Conservation (phyloP, 805 yeast genomes). For the Komagataella kurtzmanii region DNA sequence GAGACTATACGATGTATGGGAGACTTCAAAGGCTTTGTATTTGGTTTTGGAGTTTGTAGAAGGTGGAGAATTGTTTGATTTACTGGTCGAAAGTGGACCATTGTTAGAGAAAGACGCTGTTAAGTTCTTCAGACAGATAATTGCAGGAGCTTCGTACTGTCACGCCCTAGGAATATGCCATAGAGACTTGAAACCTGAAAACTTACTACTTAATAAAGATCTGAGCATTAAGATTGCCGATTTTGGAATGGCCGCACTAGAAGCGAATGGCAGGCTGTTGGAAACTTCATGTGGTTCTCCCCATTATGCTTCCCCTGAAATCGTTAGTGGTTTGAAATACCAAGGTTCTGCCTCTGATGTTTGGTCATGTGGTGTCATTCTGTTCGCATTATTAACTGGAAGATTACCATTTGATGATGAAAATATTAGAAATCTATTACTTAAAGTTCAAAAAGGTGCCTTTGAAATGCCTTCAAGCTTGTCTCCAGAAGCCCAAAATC, state of each 20-base stretch:
- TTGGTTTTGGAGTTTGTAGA: constrained; percentile 72
- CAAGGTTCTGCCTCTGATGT: constrained; percentile 81
- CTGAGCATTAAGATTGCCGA: constrained; percentile 70
- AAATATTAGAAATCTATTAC: constrained; percentile 51
- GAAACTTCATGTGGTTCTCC: constrained; percentile 84
- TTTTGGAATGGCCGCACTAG: constrained; percentile 85
- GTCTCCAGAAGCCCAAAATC: constrained; percentile 52
- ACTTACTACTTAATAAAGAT: constrained; percentile 50
- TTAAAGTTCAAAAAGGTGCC: constrained; percentile 67
- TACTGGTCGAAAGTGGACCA: constrained; percentile 58
- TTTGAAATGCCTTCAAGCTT: constrained; percentile 60
- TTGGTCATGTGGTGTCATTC: constrained; percentile 80
- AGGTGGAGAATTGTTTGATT: constrained; percentile 79
- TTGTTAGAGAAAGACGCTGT: constrained; percentile 64
- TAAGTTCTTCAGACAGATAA: constrained; percentile 63
- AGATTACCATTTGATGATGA: constrained; percentile 79
- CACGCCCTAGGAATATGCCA: constrained; percentile 75
- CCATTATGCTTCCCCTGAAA: constrained; percentile 83
- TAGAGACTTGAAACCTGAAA: constrained; percentile 75
- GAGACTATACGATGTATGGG: constrained; percentile 96
- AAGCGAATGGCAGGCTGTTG: constrained; percentile 51
- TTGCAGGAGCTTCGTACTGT: constrained; percentile 68
- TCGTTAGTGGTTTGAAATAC: constrained; percentile 63
- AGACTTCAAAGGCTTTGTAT: constrained; percentile 79
- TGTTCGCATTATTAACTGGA: constrained; percentile 69